A percentile compares a stretch with the other conserved stretches of the same genome.
Evolutionary conservation across 257 asterid species (phyloP).

Genomic region (Rauvolfia tetraphylla): DNA sequence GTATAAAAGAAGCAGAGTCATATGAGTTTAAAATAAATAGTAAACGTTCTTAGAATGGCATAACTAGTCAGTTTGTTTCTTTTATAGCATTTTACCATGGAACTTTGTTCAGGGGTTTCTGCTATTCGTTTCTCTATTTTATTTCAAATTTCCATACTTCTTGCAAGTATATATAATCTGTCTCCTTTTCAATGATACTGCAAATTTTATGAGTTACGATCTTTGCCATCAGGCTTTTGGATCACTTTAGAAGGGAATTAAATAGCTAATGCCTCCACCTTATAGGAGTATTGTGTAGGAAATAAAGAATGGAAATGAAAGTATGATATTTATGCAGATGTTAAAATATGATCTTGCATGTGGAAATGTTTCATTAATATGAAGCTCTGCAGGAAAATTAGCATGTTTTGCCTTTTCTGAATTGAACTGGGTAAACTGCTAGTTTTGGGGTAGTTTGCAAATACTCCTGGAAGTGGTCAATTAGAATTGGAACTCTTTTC

Average conservation of each 20-base stretch:
- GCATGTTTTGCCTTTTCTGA: not conserved
- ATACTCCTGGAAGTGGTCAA: not conserved
- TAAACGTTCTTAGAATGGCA: not conserved
- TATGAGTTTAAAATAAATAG: not conserved
- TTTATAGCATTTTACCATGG: not conserved
- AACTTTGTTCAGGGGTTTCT: not conserved
- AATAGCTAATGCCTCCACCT: not conserved
- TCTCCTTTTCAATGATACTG: not conserved
- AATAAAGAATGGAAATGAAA: not conserved
- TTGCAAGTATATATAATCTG: no score
- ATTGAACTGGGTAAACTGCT: not conserved
- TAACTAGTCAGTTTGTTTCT: not conserved
- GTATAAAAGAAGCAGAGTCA: not conserved
- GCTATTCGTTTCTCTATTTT: not conserved
- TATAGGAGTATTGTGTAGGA: not conserved
- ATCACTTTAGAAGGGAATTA: not conserved
- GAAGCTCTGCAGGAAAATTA: not conserved
- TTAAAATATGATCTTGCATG: not conserved
- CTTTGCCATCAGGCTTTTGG: not conserved
- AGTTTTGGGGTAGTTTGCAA: not conserved
- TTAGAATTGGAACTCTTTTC: not conserved
- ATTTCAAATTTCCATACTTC: not conserved
- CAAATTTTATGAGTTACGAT: not conserved
- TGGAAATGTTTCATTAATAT: not conserved
- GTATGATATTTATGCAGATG: not conserved